Evolutionary conservation across 208 protist species (phyloP).

Genomic region (Trypanosomatidae sp.): DNA sequence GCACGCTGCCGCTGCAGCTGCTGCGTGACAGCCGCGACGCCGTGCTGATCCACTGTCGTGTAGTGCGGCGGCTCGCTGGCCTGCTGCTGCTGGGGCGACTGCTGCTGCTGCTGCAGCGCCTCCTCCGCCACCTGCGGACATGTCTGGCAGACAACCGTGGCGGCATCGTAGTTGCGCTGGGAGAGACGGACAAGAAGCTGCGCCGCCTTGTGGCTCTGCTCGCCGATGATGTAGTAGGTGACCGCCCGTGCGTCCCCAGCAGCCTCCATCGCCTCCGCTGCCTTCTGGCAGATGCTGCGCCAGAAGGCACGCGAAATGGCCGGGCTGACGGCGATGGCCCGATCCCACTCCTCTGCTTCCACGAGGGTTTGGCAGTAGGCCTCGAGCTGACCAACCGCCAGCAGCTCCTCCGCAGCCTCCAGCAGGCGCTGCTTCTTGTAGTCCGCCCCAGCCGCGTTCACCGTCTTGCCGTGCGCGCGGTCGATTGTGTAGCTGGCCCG

Average conservation of each 20-base stretch:
- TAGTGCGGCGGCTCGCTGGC: constrained; percentile 50
- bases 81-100: too few species aligned
- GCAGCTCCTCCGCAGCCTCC: constrained; percentile 69
- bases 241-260: constrained; percentile 59
- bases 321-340: constrained; percentile 85
- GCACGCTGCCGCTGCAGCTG: constrained; percentile 45
- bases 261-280: constrained; percentile 70
- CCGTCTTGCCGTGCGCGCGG: constrained; percentile 71
- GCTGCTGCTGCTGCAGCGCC: constrained; percentile 14
- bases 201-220: constrained; percentile 70
- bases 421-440: constrained; percentile 66
- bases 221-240: constrained; percentile 79
- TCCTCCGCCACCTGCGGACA: constrained; percentile 57
- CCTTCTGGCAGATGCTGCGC: constrained; percentile 68
- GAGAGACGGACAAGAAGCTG: constrained; percentile 47
- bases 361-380: constrained; percentile 84
- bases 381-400: constrained; percentile 70
- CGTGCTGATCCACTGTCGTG: constrained; percentile 56
- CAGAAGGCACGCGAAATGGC: constrained; percentile 88
- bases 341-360: constrained; percentile 89
- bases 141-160: constrained; percentile 57
- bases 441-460: constrained; percentile 39
- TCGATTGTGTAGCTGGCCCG: constrained; percentile 56
- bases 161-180: constrained; percentile 44
- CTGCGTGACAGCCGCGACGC: constrained; percentile 32